phyloP scores from a whole-genome alignment of 805 yeast genomes.

The Yamadazyma insecticola region DNA sequence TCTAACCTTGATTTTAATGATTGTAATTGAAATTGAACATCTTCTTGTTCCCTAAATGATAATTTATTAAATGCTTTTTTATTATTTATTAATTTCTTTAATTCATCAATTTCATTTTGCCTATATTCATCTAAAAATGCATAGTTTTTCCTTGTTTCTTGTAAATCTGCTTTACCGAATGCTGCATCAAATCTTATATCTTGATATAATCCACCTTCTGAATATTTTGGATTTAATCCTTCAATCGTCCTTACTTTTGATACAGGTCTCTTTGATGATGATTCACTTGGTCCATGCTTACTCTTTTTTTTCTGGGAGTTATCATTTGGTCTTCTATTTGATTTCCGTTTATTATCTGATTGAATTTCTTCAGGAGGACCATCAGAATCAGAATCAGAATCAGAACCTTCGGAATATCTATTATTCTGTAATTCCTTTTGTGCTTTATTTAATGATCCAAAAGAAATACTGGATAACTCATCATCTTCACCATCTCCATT shows the following conservation, averaged over 20 bases:
- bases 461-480: conserved; percentile 52
- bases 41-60: conserved; percentile 43
- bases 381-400: no score
- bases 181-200: conserved; percentile 93
- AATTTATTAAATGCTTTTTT: conserved; percentile 39
- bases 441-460: conserved; percentile 60
- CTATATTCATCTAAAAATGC: conserved; percentile 84
- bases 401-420: no score
- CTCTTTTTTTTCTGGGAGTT: conserved; percentile 30
- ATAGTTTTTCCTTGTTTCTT: conserved; percentile 69
- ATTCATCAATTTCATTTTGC: conserved; percentile 59
- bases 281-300: conserved; percentile 87
- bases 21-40: conserved; percentile 53
- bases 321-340: neutral
- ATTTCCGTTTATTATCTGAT: neutral
- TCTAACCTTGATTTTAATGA: conserved; percentile 66
- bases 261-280: conserved; percentile 69
- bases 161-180: conserved; percentile 74
- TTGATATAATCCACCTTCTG: conserved; percentile 45
- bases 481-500: conserved; percentile 31
- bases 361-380: neutral
- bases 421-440: conserved; percentile 49
- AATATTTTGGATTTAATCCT: conserved; percentile 46
- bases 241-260: conserved; percentile 69
- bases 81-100: conserved; percentile 55